phyloP scores from a whole-genome alignment of 208 protist genomes.

The Leishmania martiniquensis region DNA sequence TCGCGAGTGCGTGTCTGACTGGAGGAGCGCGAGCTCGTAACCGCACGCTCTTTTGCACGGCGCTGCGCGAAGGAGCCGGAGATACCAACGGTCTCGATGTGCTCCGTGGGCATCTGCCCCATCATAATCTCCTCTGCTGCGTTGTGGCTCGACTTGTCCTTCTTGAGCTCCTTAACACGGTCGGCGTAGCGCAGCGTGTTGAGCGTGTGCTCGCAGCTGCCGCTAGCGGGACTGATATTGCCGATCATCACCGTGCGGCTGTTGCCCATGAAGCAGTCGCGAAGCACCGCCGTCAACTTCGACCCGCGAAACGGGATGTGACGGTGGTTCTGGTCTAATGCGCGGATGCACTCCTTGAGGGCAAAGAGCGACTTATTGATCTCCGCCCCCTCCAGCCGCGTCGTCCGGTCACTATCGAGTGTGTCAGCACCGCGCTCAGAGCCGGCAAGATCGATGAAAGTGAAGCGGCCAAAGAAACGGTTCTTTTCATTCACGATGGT shows the following conservation, averaged over 20 bases:
- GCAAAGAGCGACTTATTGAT: slow-evolving; percentile 94
- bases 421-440: slow-evolving; percentile 88
- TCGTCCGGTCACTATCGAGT: slow-evolving; percentile 73
- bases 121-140: slow-evolving; percentile 94
- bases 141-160: slow-evolving; percentile 78
- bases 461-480: slow-evolving; percentile 91
- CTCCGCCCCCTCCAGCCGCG: slow-evolving; percentile 85
- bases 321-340: slow-evolving; percentile 77
- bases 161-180: slow-evolving; percentile 94
- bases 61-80: slow-evolving; percentile 78
- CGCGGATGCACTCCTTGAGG: slow-evolving; percentile 90
- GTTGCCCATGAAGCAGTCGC: slow-evolving; percentile 91
- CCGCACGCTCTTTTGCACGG: slow-evolving; percentile 73
- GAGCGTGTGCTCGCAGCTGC: slow-evolving; percentile 85
- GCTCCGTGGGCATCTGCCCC: slow-evolving; percentile 90
- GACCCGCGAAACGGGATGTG: slow-evolving; percentile 95
- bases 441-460: slow-evolving; percentile 95
- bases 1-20: slow-evolving; percentile 69
- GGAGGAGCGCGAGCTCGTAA: slow-evolving; percentile 43
- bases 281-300: slow-evolving; percentile 94
- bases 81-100: slow-evolving; percentile 83
- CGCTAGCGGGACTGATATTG: slow-evolving; percentile 87
- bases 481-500: slow-evolving; percentile 81
- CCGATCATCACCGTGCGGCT: slow-evolving; percentile 95
- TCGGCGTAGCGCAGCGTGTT: slow-evolving; percentile 89